Conservation (phyloP, 352 stramenopile genomes). For the Globisporangium yorkense region DNA sequence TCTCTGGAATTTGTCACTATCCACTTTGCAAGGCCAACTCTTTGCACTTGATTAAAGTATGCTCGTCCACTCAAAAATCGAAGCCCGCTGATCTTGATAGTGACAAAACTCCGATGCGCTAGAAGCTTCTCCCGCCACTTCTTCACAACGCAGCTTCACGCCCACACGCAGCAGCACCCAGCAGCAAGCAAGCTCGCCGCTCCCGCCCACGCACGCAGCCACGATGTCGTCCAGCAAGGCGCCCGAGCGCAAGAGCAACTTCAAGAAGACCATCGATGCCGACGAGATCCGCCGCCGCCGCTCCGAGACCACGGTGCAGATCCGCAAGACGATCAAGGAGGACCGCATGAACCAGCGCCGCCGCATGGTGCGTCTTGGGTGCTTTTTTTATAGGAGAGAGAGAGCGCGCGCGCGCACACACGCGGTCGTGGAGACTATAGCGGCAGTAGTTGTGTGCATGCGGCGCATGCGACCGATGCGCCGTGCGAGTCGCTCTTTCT, state of each 20-base stretch:
- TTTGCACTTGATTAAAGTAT: too few relatives aligned
- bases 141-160: not conserved
- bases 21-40: too few relatives aligned
- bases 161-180: not conserved
- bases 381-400: not conserved
- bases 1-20: too few relatives aligned
- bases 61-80: too few relatives aligned
- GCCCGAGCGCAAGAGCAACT: slow-evolving; percentile 76
- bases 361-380: slow-evolving; percentile 42
- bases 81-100: too few relatives aligned
- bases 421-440: too few relatives aligned
- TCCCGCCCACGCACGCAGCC: too few relatives aligned
- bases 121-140: slow-evolving; percentile 2
- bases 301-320: slow-evolving; percentile 81
- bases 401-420: too few relatives aligned
- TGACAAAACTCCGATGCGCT: too few relatives aligned
- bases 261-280: slow-evolving; percentile 87
- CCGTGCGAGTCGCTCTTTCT: too few relatives aligned
- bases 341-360: slow-evolving; percentile 82
- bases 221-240: slow-evolving; percentile 68
- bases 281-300: slow-evolving; percentile 68
- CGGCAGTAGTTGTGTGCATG: not conserved
- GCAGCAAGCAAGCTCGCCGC: not conserved
- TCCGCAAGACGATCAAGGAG: slow-evolving; percentile 84
- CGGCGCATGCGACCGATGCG: too few relatives aligned